phyloP scores from a whole-genome alignment of 2,329 filamentous ascomycete species.

The Dryadomyces quercivorus region DNA sequence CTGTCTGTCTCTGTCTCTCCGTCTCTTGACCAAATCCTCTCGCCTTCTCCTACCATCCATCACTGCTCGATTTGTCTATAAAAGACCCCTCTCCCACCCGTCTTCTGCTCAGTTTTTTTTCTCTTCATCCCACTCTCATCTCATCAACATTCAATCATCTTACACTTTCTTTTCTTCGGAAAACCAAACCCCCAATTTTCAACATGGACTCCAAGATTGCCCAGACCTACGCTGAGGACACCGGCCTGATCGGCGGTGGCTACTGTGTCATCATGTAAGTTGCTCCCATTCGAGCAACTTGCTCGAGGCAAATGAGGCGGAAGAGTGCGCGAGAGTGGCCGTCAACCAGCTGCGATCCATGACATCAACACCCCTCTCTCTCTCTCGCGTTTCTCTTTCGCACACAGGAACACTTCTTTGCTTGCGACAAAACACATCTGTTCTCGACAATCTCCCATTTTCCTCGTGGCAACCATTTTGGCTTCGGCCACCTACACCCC shows the following conservation, averaged over 20 bases:
- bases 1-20: background rate
- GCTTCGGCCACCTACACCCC: background rate
- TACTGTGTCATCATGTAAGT: constrained; percentile 6
- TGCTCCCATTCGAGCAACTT: background rate
- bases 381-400: background rate
- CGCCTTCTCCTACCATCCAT: background rate
- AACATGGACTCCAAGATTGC: constrained; percentile 3
- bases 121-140: background rate
- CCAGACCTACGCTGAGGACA: background rate
- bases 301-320: background rate
- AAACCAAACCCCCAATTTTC: constrained; percentile 1
- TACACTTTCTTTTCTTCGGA: background rate
- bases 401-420: background rate
- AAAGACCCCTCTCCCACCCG: background rate
- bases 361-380: background rate
- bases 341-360: background rate
- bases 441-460: background rate
- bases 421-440: background rate
- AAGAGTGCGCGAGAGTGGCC: background rate
- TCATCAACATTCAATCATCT: background rate
- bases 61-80: background rate
- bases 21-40: background rate
- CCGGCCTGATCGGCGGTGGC: background rate
- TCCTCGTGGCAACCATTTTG: background rate
- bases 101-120: background rate